Evolutionary conservation across 495 filamentous ascomycete genomes (phyloP), one percentile per base, ranked within the genome.

Genomic region (Aspergillus bertholletiae): DNA sequence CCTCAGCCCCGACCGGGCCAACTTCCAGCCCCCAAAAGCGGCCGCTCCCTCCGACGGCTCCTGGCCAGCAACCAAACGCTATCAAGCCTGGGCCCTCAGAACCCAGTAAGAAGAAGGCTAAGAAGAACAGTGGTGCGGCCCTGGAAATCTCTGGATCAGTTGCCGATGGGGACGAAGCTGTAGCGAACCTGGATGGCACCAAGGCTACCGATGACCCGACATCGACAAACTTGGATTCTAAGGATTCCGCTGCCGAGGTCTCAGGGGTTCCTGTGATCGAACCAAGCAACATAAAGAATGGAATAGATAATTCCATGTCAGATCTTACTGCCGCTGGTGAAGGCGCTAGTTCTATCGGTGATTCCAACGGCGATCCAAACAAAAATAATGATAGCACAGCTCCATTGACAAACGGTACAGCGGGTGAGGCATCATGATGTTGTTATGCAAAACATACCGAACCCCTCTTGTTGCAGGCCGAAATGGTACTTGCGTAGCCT

Each of bases 21-120:
- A 68, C 59, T 20, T 82, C 87, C 7, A 88, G 85, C 46, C 92
- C 93, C 17, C 84, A 92, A 52, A 99, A 99, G 71, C 80, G 94
- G 22, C 89, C 91, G 20, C 81, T 71, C 32, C 74, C 71, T 2
- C 54, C 71, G 1, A 51, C 55, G 17, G 58, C 56, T n/a, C 12
- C 62, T 8, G 56, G 56, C 1, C 40, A 49, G 40, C 50, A 49
- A 44, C 50, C 46, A 17, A 47, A 40, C n/a, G 56, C 55, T 5
- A 53, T 61, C 8, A 73, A 74, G 37, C 0, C 58, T 21, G 63
- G 59, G 1, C 30, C 43, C 7, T 58, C 67, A 0, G 74, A 78
- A 40, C 75, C 75, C 15, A 78, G 70, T 54, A 78, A 78, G 58
- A 78, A 78, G 55, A 78, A 78, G 41, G 39, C 60, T 26, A 78